Conservation (phyloP, 495 filamentous ascomycete species). For the Penicillium roqueforti region DNA sequence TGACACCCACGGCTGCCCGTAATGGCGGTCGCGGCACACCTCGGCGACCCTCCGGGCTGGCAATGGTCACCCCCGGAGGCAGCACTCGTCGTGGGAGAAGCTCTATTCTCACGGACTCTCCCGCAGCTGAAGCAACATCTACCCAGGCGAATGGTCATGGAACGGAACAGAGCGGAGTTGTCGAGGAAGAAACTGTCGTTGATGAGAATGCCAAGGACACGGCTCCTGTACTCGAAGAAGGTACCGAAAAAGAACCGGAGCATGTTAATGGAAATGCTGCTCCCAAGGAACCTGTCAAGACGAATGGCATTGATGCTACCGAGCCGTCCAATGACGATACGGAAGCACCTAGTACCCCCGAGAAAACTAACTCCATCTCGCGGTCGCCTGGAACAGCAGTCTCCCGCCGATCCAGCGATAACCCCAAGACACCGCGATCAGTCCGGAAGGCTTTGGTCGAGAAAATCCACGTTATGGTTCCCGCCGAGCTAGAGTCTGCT, state of each 20-base stretch:
- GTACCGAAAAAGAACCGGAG: background rate
- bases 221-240: conserved; percentile 5
- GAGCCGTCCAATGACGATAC: conserved; percentile 1
- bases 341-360: conserved; percentile 11
- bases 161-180: conserved; percentile 10
- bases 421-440: conserved; percentile 28
- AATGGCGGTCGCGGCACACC: conserved; percentile 40
- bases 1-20: conserved; percentile 31
- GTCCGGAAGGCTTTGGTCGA: conserved; percentile 41
- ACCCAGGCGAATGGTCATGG: conserved; percentile 19
- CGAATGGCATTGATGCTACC: conserved; percentile 25
- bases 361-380: conserved; percentile 12
- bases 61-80: conserved; percentile 25
- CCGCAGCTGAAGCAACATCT: conserved; percentile 25
- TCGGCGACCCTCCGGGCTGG: conserved; percentile 29
- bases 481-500: conserved; percentile 24
- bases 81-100: conserved; percentile 40
- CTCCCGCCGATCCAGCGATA: conserved; percentile 18
- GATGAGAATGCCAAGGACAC: conserved; percentile 22
- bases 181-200: conserved; percentile 29
- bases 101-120: conserved; percentile 30
- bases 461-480: conserved; percentile 35
- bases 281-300: conserved; percentile 4
- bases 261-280: conserved; percentile 8
- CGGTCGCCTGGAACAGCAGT: conserved; percentile 17